Percentiles rank a stretch among this genome's conserved stretches.
These are phyloP conservation scores for Meripilus lineatus DNA, from an alignment of 1,284 basidiomycete species.

Conservation along the genomic window DNA sequence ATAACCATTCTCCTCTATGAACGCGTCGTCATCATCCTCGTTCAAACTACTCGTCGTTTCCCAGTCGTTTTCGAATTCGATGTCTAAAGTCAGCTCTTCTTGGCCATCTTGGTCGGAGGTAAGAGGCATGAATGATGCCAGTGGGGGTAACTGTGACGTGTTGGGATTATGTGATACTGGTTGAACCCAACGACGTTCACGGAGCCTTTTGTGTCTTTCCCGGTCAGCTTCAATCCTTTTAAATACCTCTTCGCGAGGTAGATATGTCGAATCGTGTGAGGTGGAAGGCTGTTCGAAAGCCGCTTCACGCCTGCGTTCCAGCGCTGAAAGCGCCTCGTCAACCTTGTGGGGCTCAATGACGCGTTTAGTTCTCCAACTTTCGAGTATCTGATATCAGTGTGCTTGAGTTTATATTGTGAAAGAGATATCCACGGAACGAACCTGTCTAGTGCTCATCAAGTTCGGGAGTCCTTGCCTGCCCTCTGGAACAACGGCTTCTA, in stretches of 20 bases:
- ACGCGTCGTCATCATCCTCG: slow-evolving; percentile 79
- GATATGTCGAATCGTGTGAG: slow-evolving; percentile 32
- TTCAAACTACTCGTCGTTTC: slow-evolving; percentile 86
- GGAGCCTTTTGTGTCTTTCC: slow-evolving; percentile 89
- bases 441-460: slow-evolving; percentile 80
- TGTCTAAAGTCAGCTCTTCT: slow-evolving; percentile 62
- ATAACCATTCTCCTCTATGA: slow-evolving; percentile 59
- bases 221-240: slow-evolving; percentile 93
- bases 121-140: slow-evolving; percentile 58
- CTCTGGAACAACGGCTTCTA: slow-evolving; percentile 78
- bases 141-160: slow-evolving; percentile 36
- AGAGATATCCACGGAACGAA: slow-evolving; percentile 25
- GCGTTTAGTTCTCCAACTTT: slow-evolving; percentile 84
- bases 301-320: slow-evolving; percentile 42
- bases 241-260: slow-evolving; percentile 68
- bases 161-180: slow-evolving; percentile 50
- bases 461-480: slow-evolving; percentile 82
- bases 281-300: slow-evolving; percentile 20
- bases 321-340: slow-evolving; percentile 54
- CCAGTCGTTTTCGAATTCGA: slow-evolving; percentile 93
- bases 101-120: slow-evolving; percentile 39
- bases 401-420: not conserved
- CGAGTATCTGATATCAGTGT: slow-evolving; percentile 58
- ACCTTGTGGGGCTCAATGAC: slow-evolving; percentile 73
- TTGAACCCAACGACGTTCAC: slow-evolving; percentile 92